A percentile compares a stretch with the other conserved stretches of the same genome.
These are phyloP conservation scores for Boletus calvinii DNA, from an alignment of 1,284 basidiomycete species.

Conservation along the genomic window DNA sequence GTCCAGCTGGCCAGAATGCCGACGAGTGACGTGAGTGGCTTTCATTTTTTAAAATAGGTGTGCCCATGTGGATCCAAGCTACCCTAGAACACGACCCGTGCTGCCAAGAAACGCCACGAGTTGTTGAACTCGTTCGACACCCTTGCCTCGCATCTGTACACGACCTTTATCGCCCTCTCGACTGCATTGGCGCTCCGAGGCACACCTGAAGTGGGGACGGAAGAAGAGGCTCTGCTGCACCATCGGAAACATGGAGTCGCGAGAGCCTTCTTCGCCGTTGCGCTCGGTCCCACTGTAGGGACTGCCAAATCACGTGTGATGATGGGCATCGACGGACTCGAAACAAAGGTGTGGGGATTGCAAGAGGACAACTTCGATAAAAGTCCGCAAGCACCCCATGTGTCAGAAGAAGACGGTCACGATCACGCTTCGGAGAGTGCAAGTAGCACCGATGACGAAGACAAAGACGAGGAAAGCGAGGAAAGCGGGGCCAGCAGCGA, in stretches of 20 bases:
- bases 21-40: conserved; percentile 24
- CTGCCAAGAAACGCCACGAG: conserved; percentile 57
- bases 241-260: conserved; percentile 1
- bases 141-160: conserved; percentile 67
- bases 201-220: not conserved
- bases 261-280: conserved; percentile 52
- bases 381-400: not conserved
- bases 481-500: conserved; percentile 18
- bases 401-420: not conserved
- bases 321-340: conserved; percentile 61
- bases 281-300: conserved; percentile 62
- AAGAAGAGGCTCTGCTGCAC: not conserved
- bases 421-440: not conserved
- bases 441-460: conserved; percentile 21
- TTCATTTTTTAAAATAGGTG: not conserved
- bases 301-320: conserved; percentile 59
- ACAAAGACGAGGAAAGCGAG: conserved; percentile 23
- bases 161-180: conserved; percentile 69
- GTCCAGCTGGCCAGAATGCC: conserved; percentile 57
- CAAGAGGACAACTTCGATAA: conserved; percentile 31
- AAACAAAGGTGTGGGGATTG: conserved; percentile 54
- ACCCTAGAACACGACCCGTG: conserved; percentile 41
- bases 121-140: conserved; percentile 64
- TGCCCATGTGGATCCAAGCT: not conserved
- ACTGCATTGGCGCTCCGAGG: conserved; percentile 51